Evolutionary conservation across 2,329 filamentous ascomycete species (phyloP).

Genomic region (Colletotrichum sp.): DNA sequence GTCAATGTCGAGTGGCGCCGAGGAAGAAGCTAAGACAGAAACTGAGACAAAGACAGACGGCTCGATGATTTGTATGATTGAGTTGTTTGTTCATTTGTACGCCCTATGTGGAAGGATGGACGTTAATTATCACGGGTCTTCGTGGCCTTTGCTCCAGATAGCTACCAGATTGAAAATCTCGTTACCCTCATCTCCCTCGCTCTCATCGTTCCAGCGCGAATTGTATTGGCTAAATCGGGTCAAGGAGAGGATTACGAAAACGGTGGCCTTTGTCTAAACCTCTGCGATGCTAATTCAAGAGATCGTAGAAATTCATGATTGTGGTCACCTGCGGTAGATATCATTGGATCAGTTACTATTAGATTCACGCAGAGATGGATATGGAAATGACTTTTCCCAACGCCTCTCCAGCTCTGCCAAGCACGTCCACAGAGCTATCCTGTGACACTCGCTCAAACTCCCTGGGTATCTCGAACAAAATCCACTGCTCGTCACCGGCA

Average conservation of each 20-base stretch:
- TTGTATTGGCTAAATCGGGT: background rate
- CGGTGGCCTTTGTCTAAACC: background rate
- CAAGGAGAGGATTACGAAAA: background rate
- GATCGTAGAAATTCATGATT: background rate
- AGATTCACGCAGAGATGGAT: background rate
- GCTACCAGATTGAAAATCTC: background rate
- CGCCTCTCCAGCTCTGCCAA: background rate
- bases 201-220: background rate
- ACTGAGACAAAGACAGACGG: background rate
- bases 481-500: background rate
- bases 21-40: background rate
- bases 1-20: background rate
- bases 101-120: background rate
- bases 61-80: background rate
- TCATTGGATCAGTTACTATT: background rate
- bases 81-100: background rate
- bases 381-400: background rate
- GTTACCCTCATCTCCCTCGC: background rate
- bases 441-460: background rate
- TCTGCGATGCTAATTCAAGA: background rate
- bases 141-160: background rate
- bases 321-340: background rate
- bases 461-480: constrained; percentile 16
- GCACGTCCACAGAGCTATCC: background rate
- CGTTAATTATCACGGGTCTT: background rate